Percentiles rank a stretch among this genome's conserved stretches.
Conservation (phyloP, 148 eudicot species). For the Nepenthes mirabilis region DNA sequence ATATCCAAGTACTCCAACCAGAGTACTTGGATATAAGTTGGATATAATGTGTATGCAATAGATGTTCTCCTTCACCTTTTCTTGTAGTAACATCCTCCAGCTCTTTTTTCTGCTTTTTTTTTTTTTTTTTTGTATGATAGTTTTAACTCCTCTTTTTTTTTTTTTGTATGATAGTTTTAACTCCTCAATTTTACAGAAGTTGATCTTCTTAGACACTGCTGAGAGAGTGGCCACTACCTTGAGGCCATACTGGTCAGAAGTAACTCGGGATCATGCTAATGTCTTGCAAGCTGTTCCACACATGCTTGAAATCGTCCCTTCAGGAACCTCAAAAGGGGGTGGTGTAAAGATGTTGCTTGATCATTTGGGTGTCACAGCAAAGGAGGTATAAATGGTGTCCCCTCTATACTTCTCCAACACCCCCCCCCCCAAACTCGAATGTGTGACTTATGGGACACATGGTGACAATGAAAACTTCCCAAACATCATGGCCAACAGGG, state of each 20-base stretch:
- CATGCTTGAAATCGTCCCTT: constrained; percentile 89
- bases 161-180: neutral
- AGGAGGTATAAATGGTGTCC: constrained; percentile 31
- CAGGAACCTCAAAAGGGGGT: constrained; percentile 76
- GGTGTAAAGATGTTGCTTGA: constrained; percentile 73
- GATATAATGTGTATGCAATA: too few species aligned
- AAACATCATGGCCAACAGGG: too few species aligned
- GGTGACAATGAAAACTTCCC: too few species aligned
- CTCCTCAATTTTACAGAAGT: constrained; percentile 34
- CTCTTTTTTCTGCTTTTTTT: neutral
- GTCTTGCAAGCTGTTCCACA: constrained; percentile 82
- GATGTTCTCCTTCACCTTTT: too few species aligned
- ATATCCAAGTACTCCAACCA: too few species aligned
- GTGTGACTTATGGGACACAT: too few species aligned
- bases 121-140: neutral
- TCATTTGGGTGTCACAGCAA: constrained; percentile 58
- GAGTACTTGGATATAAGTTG: too few species aligned
- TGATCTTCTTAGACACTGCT: constrained; percentile 73
- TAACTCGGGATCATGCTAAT: constrained; percentile 53
- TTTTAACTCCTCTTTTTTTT: neutral
- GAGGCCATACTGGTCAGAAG: constrained; percentile 86
- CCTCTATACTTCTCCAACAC: neutral
- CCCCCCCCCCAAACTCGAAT: neutral
- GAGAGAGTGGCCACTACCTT: constrained; percentile 57
- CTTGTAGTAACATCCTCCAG: too few species aligned